Evolutionary conservation across 2,329 filamentous ascomycete species (phyloP).

Genomic region (Corynespora cassiicola): DNA sequence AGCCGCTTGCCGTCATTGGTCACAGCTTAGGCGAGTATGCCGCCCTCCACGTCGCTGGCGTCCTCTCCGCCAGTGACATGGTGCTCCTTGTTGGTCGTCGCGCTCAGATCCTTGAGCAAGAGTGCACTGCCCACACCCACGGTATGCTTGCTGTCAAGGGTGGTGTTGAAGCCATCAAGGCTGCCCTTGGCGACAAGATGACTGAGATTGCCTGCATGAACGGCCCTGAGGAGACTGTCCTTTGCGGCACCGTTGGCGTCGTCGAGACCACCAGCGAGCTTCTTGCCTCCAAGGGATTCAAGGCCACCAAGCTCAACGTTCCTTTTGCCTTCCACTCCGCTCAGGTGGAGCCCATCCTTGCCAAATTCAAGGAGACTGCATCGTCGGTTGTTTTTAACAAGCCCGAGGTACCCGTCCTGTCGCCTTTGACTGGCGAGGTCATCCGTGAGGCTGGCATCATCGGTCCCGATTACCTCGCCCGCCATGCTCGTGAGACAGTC

Average conservation of each 20-base stretch:
- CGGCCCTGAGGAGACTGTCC: constrained; percentile 74
- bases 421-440: constrained; percentile 68
- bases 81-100: constrained; percentile 75
- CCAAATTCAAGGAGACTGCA: constrained; percentile 64
- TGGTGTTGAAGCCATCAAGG: constrained; percentile 58
- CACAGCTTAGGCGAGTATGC: constrained; percentile 77
- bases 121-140: constrained; percentile 71
- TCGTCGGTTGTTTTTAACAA: constrained; percentile 62
- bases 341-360: constrained; percentile 69
- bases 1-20: constrained; percentile 60
- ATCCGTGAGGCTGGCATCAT: constrained; percentile 64
- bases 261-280: constrained; percentile 61
- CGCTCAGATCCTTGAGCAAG: constrained; percentile 68
- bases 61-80: constrained; percentile 73
- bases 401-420: constrained; percentile 69
- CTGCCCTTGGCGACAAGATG: constrained; percentile 58
- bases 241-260: constrained; percentile 68
- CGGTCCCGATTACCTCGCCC: constrained; percentile 67
- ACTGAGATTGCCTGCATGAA: constrained; percentile 76
- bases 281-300: constrained; percentile 62
- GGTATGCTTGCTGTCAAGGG: constrained; percentile 68
- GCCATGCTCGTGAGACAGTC: constrained; percentile 71
- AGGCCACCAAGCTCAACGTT: constrained; percentile 68
- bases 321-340: constrained; percentile 72
- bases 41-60: constrained; percentile 73